phyloP scores from a whole-genome alignment of 495 filamentous ascomycete species.

The Glarea lozoyensis region DNA sequence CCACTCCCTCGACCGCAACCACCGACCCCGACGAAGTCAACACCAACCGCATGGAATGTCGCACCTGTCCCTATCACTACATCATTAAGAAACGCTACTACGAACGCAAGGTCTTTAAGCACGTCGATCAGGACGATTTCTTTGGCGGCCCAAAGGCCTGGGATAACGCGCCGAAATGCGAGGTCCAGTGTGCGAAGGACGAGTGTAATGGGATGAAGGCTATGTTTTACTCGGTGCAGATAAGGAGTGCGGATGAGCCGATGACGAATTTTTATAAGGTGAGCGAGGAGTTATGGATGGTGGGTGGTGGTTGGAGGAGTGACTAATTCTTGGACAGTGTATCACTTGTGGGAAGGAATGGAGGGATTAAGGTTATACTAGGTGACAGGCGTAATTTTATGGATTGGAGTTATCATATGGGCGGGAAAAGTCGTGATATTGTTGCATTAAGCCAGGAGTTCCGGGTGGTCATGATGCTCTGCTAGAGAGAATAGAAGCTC shows the following conservation, averaged over 20 bases:
- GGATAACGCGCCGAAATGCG: slow-evolving; percentile 76
- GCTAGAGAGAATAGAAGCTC: no score
- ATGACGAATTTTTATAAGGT: slow-evolving; percentile 97
- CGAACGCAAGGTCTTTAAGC: slow-evolving; percentile 65
- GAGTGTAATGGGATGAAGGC: slow-evolving; percentile 70
- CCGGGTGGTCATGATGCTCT: slow-evolving; percentile 1
- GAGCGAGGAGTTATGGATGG: not conserved
- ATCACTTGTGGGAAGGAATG: slow-evolving; percentile 48
- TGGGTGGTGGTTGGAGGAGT: slow-evolving; percentile 18
- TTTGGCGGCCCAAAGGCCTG: slow-evolving; percentile 80
- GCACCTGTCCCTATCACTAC: slow-evolving; percentile 85
- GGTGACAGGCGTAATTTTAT: no score
- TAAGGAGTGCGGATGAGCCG: slow-evolving; percentile 94
- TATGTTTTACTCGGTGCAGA: slow-evolving; percentile 94
- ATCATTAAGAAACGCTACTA: slow-evolving; percentile 62
- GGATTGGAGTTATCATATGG: no score
- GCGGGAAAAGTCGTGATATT: no score
- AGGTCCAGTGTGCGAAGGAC: slow-evolving; percentile 68
- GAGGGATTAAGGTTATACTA: no score
- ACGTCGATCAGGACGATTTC: slow-evolving; percentile 84
- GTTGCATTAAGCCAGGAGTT: slow-evolving; percentile 21
- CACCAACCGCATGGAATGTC: slow-evolving; percentile 75
- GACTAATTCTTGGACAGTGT: slow-evolving; percentile 31
- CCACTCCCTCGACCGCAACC: slow-evolving; percentile 12
- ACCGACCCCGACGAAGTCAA: slow-evolving; percentile 33